Base-by-base conservation (phyloP, 2,329 filamentous ascomycete species). In the Phyllachora maydis region DNA sequence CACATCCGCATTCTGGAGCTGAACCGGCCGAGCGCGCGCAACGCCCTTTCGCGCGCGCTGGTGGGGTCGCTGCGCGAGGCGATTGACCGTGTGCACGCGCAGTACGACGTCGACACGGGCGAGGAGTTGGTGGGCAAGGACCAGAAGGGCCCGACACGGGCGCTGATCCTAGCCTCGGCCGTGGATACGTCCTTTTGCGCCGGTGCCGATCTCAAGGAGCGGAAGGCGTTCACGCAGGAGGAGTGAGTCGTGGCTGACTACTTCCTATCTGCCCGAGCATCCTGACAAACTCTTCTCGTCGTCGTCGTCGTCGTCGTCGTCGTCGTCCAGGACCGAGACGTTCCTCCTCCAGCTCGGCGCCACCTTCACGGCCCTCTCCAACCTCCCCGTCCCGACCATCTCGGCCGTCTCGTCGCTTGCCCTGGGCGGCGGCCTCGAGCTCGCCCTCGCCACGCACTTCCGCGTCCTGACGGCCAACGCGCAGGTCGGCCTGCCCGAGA, bases 131-230 rank as follows among this genome's bases (percentile, higher is more conserved):
- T 37, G 39, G 39, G 38, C 26, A 37, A 43, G 32, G 39, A 43
- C 15, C 35, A 54, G 31, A 54, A 47, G 30, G 60, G 59, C 0
- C 60, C 62, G 0, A 93, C 83, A 10, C 57, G 88, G 33, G 85
- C 78, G 3, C 46, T 98, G 35, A 66, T 98, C 19, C 38, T 98
- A 10, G 76, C 79, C 8, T 90, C 78, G 40, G 78, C 79, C 19
- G 63, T 79, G n/a, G 79, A 93, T 36, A 59, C 66, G 13, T 75
- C 71, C 37, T 98, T 98, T 47, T 98, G 88, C 47, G 81, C 88
- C 0, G 88, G 88, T 18, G 88, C 88, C 4, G 88, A 98, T 43
- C 50, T 98, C 38, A 95, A 93, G 44, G 85, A 93, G 56, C 58
- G 85, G 14, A 62, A 64, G 28, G 65, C 59, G 4, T 88, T 93